A percentile compares a stretch with the other conserved stretches of the same genome.
Evolutionary conservation across 2,329 filamentous ascomycete species (phyloP).

Genomic region (Orbilia brochopaga): DNA sequence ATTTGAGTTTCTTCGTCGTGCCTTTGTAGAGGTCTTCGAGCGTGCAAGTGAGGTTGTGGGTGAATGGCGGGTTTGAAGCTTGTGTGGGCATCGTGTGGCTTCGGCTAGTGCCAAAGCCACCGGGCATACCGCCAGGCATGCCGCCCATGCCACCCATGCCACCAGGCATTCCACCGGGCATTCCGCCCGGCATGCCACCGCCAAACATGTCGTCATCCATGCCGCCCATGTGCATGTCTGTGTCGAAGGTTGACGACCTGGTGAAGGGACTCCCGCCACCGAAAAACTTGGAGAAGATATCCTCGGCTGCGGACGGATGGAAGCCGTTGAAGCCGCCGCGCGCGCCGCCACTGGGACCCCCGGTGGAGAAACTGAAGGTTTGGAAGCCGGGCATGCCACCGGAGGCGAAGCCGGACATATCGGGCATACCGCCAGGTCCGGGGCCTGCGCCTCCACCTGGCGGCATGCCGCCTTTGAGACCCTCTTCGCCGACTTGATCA

Average conservation of each 20-base stretch:
- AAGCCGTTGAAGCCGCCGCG: constrained; percentile 73
- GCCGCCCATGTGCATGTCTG: constrained; percentile 47
- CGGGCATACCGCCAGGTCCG: constrained; percentile 19
- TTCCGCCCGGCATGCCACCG: constrained; percentile 15
- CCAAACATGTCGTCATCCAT: constrained; percentile 46
- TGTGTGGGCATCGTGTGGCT: constrained; percentile 42
- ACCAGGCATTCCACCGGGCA: constrained; percentile 23
- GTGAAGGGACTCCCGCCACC: constrained; percentile 17
- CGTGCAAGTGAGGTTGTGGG: constrained; percentile 95
- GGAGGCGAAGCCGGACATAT: constrained; percentile 6
- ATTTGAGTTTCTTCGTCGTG: constrained; percentile 74
- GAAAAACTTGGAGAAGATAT: constrained; percentile 44
- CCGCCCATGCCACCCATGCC: constrained; percentile 35
- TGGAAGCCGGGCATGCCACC: constrained; percentile 67
- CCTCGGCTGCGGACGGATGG: constrained; percentile 33
- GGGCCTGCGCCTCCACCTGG: constrained; percentile 16
- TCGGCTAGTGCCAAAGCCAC: constrained; percentile 17
- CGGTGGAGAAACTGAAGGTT: constrained; percentile 32
- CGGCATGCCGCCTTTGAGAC: constrained; percentile 76
- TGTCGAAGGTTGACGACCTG: constrained; percentile 12
- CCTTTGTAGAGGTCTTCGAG: constrained; percentile 97
- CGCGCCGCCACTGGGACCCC: constrained; percentile 68
- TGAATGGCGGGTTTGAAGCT: constrained; percentile 64
- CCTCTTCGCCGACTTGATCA: constrained; percentile 89
- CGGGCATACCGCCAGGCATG: constrained; percentile 17